Conservation (phyloP, 2,329 filamentous ascomycete genomes). For the Aspergillus sp. region DNA sequence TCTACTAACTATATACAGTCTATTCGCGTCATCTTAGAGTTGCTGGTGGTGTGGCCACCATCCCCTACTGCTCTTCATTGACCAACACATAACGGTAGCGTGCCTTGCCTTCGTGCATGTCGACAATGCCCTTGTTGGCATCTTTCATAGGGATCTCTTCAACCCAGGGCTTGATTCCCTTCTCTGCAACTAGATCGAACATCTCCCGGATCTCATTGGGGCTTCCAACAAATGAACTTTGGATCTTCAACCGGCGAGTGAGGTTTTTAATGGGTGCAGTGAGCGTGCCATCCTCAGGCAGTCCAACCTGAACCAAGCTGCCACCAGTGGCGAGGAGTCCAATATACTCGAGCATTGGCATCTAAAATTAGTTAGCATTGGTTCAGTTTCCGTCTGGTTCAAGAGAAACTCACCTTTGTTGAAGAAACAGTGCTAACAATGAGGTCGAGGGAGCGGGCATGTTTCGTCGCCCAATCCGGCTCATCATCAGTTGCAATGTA, state of each 20-base stretch:
- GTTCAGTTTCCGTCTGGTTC: neutral
- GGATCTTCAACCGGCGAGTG: conserved; percentile 49
- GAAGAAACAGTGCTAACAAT: conserved; percentile 55
- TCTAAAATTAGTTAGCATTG: conserved; percentile 21
- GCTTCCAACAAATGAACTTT: conserved; percentile 40
- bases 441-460: conserved; percentile 49
- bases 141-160: conserved; percentile 37
- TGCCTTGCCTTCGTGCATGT: conserved; percentile 40
- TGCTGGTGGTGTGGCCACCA: neutral
- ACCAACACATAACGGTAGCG: conserved; percentile 41
- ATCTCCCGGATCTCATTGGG: conserved; percentile 39
- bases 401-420: conserved; percentile 30
- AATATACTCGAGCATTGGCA: conserved; percentile 61
- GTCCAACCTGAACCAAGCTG: conserved; percentile 60
- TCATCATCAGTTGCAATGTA: conserved; percentile 57
- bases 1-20: too few species aligned
- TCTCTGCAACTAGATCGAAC: conserved; percentile 37
- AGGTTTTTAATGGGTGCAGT: conserved; percentile 53
- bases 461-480: conserved; percentile 48
- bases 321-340: conserved; percentile 53
- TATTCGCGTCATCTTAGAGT: too few species aligned
- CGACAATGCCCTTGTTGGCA: conserved; percentile 37
- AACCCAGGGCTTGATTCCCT: conserved; percentile 37
- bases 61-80: conserved; percentile 29
- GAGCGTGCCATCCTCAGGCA: conserved; percentile 55